Evolutionary conservation across 148 eudicot species (phyloP).

Genomic region (Simmondsia chinensis): DNA sequence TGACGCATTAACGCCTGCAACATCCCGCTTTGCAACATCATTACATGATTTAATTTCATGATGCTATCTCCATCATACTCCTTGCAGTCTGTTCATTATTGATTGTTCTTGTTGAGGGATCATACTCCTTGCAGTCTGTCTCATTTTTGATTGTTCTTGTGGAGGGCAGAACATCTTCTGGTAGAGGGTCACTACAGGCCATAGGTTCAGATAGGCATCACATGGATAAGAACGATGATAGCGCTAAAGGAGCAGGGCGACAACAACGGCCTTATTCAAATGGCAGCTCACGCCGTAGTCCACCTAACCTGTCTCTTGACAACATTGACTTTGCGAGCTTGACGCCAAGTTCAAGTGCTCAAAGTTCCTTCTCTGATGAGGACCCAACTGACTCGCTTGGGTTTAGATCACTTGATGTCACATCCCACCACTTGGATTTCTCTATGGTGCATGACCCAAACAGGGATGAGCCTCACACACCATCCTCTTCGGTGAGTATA

Average conservation of each 20-base stretch:
- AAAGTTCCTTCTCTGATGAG: constrained; percentile 17
- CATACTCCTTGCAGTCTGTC: background rate
- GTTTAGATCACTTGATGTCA: constrained; percentile 20
- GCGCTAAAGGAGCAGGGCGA: constrained; percentile 7
- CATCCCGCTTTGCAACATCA: too few species aligned
- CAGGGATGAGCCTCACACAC: constrained; percentile 7
- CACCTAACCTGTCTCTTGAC: constrained; percentile 16
- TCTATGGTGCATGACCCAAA: constrained; percentile 12
- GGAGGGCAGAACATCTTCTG: constrained; percentile 14
- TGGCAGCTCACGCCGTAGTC: constrained; percentile 10
- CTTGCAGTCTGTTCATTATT: too few species aligned
- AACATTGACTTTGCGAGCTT: constrained; percentile 13
- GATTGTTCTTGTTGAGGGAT: too few species aligned
- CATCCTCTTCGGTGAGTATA: constrained; percentile 24
- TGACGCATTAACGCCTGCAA: too few species aligned
- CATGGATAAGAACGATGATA: constrained; percentile 12
- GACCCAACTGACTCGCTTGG: constrained; percentile 15
- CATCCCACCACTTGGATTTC: constrained; percentile 15
- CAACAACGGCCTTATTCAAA: constrained; percentile 3
- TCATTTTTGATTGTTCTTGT: background rate
- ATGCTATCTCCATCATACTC: too few species aligned
- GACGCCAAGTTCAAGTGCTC: constrained; percentile 4
- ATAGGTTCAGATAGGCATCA: constrained; percentile 7
- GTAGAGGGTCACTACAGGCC: constrained; percentile 2
- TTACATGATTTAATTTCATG: too few species aligned